Conservation (phyloP, 1,284 basidiomycete genomes). For the Cutaneotrichosporon cutaneum region DNA sequence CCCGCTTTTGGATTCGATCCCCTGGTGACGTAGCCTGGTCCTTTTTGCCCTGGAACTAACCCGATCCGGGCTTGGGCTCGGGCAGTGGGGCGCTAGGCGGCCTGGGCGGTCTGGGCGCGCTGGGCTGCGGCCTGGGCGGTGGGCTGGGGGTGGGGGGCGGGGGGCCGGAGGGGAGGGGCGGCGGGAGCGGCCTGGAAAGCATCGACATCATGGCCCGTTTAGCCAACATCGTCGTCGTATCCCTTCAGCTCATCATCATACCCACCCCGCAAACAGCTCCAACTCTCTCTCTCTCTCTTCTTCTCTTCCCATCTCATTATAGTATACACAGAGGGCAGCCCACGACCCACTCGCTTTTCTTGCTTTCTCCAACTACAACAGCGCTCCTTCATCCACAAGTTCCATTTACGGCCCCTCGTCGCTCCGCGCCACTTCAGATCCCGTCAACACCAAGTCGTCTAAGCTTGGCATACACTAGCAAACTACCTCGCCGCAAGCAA, state of each 20-base stretch:
- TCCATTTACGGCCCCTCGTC: background rate
- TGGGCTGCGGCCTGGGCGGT: background rate
- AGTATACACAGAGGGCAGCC: background rate
- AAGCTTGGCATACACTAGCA: background rate
- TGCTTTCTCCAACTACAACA: background rate
- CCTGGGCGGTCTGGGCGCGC: too few relatives aligned
- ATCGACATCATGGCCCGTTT: background rate
- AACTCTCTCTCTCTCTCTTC: background rate
- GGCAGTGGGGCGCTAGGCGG: too few relatives aligned
- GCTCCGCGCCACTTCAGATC: background rate
- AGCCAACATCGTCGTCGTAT: background rate
- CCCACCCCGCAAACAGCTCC: background rate
- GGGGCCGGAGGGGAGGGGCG: background rate
- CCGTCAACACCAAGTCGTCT: background rate
- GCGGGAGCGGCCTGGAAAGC: background rate
- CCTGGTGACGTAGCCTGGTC: too few relatives aligned
- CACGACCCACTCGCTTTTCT: background rate
- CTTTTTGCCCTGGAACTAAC: too few relatives aligned
- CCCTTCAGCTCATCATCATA: background rate
- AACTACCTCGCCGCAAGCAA: background rate
- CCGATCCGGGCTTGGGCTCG: too few relatives aligned
- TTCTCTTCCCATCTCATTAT: background rate
- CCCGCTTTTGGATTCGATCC: too few relatives aligned
- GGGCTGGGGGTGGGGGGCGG: background rate
- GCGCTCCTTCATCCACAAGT: background rate